These are phyloP conservation scores for Phialemoniopsis sp. DNA, from an alignment of 2,329 filamentous ascomycete genomes.

Conservation along the genomic window DNA sequence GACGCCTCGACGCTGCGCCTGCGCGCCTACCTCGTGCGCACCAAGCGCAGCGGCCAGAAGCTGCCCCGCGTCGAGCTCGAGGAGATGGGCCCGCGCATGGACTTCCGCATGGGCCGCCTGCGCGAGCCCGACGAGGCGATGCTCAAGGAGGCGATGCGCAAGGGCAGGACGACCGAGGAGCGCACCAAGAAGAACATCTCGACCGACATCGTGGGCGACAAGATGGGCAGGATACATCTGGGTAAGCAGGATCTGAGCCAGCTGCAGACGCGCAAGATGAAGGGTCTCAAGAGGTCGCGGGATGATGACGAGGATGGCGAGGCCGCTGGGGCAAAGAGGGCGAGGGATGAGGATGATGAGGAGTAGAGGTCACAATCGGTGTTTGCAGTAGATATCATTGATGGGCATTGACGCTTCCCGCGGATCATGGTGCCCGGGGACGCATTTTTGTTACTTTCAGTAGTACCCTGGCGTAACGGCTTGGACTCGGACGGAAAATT, in stretches of 20 bases:
- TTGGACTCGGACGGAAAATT: too few species aligned
- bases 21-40: slow-evolving; percentile 80
- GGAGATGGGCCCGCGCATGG: slow-evolving; percentile 91
- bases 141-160: slow-evolving; percentile 88
- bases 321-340: background rate
- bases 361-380: too few species aligned
- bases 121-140: slow-evolving; percentile 73
- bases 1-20: slow-evolving; percentile 52
- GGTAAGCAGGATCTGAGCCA: slow-evolving; percentile 83
- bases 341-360: too few species aligned
- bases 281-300: slow-evolving; percentile 85
- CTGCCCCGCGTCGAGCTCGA: slow-evolving; percentile 89
- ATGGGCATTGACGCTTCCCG: too few species aligned
- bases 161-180: slow-evolving; percentile 70
- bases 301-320: slow-evolving; percentile 46
- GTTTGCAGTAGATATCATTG: too few species aligned
- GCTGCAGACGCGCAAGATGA: slow-evolving; percentile 98
- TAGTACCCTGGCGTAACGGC: too few species aligned
- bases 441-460: too few species aligned
- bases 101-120: slow-evolving; percentile 80
- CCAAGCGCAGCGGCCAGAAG: slow-evolving; percentile 80
- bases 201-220: slow-evolving; percentile 90
- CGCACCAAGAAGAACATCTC: slow-evolving; percentile 94
- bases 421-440: too few species aligned
- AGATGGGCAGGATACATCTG: slow-evolving; percentile 88